Percentiles rank a stretch among this genome's conserved stretches.
Evolutionary conservation across 75 land plant species (phyloP).

Genomic region (Gnetum montanum): DNA sequence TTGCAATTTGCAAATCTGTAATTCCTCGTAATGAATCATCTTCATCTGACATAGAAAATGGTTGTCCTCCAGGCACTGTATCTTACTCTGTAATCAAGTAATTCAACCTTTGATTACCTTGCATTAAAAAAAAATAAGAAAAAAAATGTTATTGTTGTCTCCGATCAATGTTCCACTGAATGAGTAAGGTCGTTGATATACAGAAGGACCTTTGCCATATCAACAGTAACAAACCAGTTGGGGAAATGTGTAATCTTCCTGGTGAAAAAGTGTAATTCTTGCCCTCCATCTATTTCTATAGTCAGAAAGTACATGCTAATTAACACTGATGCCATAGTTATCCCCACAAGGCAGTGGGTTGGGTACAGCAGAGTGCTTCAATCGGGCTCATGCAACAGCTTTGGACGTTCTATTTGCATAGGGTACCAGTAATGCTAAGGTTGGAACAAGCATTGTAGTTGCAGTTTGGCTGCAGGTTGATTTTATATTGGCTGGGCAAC

Average conservation of each 20-base stretch:
- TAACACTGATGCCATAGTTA: slow-evolving; percentile 82
- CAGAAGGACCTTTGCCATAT: slow-evolving; percentile 40
- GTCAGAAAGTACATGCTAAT: slow-evolving; percentile 81
- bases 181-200: slow-evolving; percentile 64
- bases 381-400: slow-evolving; percentile 49
- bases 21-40: too few relatives aligned
- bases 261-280: slow-evolving; percentile 73
- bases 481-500: slow-evolving; percentile 24
- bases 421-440: slow-evolving; percentile 56
- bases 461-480: slow-evolving; percentile 34
- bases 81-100: slow-evolving; percentile 27
- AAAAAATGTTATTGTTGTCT: slow-evolving; percentile 31
- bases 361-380: slow-evolving; percentile 40
- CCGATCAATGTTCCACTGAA: slow-evolving; percentile 63
- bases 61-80: slow-evolving; percentile 64
- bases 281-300: slow-evolving; percentile 79
- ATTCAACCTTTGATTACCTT: slow-evolving; percentile 48
- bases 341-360: slow-evolving; percentile 60
- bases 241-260: slow-evolving; percentile 39
- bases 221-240: slow-evolving; percentile 79
- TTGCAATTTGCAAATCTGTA: too few relatives aligned
- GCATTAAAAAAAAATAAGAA: too few relatives aligned
- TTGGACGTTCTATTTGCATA: slow-evolving; percentile 53
- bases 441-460: slow-evolving; percentile 54
- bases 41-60: slow-evolving; percentile 72